Conservation (phyloP, 352 stramenopile species). For the Globisporangium camurandrum region DNA sequence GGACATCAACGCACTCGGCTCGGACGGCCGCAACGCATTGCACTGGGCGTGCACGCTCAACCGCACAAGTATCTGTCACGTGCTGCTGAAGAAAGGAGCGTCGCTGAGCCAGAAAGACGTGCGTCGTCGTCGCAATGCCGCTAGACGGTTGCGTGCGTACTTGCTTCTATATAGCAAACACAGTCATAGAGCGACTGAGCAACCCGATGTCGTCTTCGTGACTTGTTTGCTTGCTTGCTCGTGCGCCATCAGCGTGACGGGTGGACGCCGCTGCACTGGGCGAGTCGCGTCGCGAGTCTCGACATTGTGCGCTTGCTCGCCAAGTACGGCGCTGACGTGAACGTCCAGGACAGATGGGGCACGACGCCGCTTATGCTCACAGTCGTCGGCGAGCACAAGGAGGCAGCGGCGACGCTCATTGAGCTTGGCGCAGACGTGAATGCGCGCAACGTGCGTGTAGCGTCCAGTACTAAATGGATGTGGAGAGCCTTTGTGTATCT, state of each 20-base stretch:
- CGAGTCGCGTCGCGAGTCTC: conserved; percentile 61
- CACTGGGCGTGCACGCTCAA: conserved; percentile 78
- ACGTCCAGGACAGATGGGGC: conserved; percentile 67
- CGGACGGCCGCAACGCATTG: conserved; percentile 68
- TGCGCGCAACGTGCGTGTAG: conserved; percentile 57
- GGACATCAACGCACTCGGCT: conserved; percentile 67
- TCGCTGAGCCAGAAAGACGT: conserved; percentile 75
- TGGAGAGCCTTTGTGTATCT: no score
- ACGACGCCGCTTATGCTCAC: conserved; percentile 78
- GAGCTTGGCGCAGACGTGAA: conserved; percentile 66
- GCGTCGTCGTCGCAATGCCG: no score
- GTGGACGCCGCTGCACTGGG: conserved; percentile 74
- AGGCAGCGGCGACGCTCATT: conserved; percentile 51
- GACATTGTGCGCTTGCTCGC: conserved; percentile 70
- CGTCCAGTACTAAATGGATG: no score
- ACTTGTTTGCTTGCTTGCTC: not conserved
- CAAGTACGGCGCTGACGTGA: conserved; percentile 70
- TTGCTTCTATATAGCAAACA: no score
- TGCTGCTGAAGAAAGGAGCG: conserved; percentile 78
- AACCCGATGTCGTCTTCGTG: no score
- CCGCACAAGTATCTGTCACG: conserved; percentile 65
- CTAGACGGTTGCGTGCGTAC: no score
- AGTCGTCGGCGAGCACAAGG: conserved; percentile 58
- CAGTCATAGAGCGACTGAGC: no score
- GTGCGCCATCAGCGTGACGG: conserved; percentile 36